These are phyloP conservation scores for Chrysoporthe puriensis DNA, from an alignment of 2,329 filamentous ascomycete genomes.

Conservation along the genomic window DNA sequence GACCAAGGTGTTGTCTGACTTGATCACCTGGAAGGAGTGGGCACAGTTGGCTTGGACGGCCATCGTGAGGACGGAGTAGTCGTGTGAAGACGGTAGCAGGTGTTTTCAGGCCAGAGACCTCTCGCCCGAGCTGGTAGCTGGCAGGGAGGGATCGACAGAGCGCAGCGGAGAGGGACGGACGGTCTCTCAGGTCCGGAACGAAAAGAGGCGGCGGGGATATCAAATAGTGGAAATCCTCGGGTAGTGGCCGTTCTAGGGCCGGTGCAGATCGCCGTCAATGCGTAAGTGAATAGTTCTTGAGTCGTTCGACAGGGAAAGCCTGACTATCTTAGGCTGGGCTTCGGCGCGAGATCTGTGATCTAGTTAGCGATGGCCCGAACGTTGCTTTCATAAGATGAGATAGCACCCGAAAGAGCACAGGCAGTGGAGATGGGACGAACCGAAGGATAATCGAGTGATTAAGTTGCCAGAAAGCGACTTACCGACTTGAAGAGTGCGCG, in stretches of 20 bases:
- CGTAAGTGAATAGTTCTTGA: not conserved
- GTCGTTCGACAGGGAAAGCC: slow-evolving; percentile 22
- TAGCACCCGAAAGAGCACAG: not conserved
- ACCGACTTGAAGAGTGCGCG: not conserved
- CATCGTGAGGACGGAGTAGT: slow-evolving; percentile 42
- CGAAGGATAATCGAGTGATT: not conserved
- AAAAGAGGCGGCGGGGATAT: slow-evolving; percentile 20
- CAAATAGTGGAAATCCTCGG: slow-evolving; percentile 17
- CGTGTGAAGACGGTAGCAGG: slow-evolving; percentile 29
- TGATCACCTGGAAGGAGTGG: slow-evolving; percentile 68
- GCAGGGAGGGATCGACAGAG: slow-evolving; percentile 15
- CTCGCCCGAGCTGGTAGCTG: slow-evolving; percentile 18
- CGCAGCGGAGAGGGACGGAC: slow-evolving; percentile 3
- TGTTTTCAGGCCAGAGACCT: slow-evolving; percentile 5
- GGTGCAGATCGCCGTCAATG: slow-evolving; percentile 18
- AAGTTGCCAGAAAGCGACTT: not conserved
- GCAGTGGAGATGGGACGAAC: not conserved
- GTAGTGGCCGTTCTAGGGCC: slow-evolving; percentile 19
- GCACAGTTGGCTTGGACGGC: slow-evolving; percentile 61
- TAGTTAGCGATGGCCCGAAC: not conserved
- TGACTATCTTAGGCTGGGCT: slow-evolving; percentile 6
- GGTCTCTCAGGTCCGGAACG: slow-evolving; percentile 8
- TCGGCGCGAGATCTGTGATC: not conserved
- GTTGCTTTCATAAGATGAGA: not conserved
- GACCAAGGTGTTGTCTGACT: slow-evolving; percentile 67